phyloP scores from a whole-genome alignment of 169 alveolate species.

The Eimeria sp. region DNA sequence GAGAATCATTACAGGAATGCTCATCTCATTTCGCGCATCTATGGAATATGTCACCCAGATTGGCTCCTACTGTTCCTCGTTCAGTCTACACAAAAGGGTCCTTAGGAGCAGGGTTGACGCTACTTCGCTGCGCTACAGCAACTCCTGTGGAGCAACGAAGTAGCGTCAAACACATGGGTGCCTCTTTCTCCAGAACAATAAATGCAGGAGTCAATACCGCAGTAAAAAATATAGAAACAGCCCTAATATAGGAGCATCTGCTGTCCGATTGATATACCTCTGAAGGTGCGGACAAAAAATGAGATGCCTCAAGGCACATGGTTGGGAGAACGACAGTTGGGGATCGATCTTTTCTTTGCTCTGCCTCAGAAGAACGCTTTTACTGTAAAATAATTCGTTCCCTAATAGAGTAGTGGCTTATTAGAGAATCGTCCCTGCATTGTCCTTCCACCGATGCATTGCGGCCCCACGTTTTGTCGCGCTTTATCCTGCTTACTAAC shows the following conservation, averaged over 20 bases:
- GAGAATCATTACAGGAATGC: not conserved
- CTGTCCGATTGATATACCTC: not conserved
- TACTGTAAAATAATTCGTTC: not conserved
- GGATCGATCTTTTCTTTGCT: not conserved
- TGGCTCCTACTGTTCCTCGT: not conserved
- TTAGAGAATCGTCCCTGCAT: too few species aligned
- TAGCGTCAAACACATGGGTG: not conserved
- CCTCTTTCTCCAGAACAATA: too few species aligned
- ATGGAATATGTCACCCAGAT: not conserved
- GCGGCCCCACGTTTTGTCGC: not conserved
- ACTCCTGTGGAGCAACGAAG: not conserved
- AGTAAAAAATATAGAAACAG: too few species aligned
- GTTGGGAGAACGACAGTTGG: not conserved
- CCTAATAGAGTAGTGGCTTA: too few species aligned
- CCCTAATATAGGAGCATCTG: not conserved
- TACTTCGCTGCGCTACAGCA: too few species aligned
- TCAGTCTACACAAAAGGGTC: not conserved
- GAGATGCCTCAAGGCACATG: not conserved
- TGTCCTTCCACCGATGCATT: not conserved
- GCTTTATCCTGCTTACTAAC: not conserved
- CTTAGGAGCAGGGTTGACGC: not conserved
- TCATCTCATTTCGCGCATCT: too few species aligned
- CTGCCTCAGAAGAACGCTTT: not conserved
- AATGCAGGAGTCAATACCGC: too few species aligned
- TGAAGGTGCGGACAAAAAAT: not conserved